These are phyloP conservation scores for Amaranthus cruentus DNA, from an alignment of 148 eudicot species.

Conservation along the genomic window DNA sequence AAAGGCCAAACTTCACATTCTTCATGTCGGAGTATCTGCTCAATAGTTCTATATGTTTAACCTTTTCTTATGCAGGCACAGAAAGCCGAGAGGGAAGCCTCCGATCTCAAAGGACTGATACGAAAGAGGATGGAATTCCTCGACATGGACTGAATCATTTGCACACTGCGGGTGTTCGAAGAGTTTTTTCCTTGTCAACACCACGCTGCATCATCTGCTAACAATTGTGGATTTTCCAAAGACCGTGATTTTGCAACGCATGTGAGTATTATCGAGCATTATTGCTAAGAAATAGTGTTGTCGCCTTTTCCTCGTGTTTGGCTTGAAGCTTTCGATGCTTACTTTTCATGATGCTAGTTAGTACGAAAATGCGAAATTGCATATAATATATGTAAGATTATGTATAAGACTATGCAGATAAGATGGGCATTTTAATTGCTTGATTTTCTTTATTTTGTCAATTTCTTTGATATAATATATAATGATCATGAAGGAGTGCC, in stretches of 20 bases:
- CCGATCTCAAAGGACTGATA: slow-evolving; percentile 84
- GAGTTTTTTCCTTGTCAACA: slow-evolving; percentile 1
- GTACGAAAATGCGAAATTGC: background rate
- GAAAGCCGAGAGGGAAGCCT: slow-evolving; percentile 90
- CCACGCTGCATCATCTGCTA: slow-evolving; percentile 6
- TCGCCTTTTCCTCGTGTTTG: background rate
- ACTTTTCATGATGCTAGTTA: slow-evolving; percentile 7
- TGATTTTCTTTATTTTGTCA: background rate
- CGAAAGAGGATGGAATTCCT: slow-evolving; percentile 96
- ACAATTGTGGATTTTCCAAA: background rate
- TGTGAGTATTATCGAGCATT: slow-evolving; percentile 5
- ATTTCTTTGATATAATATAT: background rate
- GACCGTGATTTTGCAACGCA: slow-evolving; percentile 1
- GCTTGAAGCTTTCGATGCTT: slow-evolving; percentile 11
- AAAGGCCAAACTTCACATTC: too few relatives aligned
- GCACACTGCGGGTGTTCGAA: background rate
- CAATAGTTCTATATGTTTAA: background rate
- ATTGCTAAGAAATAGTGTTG: background rate
- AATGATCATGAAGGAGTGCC: background rate
- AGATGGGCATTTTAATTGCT: too few relatives aligned
- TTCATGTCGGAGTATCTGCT: background rate
- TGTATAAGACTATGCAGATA: too few relatives aligned
- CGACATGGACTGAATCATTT: slow-evolving; percentile 67
- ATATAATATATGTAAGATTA: too few relatives aligned
- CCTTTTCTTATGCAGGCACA: slow-evolving; percentile 59